These are phyloP conservation scores for Kwoniella sp. DNA, from an alignment of 768 basidiomycete genomes.

Conservation along the genomic window DNA sequence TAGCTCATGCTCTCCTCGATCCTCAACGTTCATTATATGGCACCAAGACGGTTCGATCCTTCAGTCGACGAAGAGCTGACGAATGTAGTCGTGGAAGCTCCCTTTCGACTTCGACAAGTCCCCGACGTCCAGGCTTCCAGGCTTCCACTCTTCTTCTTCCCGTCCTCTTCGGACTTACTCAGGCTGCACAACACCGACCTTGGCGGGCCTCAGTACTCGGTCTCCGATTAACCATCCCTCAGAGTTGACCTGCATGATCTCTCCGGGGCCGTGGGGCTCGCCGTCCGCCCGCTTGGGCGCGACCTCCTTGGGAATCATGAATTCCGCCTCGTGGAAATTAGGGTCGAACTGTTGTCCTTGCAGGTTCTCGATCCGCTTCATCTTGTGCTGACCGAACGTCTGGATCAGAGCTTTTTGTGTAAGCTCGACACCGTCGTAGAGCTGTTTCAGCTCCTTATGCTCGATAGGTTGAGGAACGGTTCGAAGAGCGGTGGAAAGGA, in stretches of 20 bases:
- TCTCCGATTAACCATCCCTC: constrained; percentile 92
- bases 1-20: too few species aligned
- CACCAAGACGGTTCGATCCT: too few species aligned
- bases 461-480: constrained; percentile 55
- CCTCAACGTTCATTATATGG: too few species aligned
- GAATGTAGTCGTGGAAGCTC: too few species aligned
- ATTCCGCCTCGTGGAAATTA: constrained; percentile 91
- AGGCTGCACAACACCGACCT: constrained; percentile 87
- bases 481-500: constrained; percentile 59
- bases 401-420: constrained; percentile 87
- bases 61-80: too few species aligned
- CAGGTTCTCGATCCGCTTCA: constrained; percentile 86
- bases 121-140: too few species aligned
- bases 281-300: constrained; percentile 73
- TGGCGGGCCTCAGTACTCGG: constrained; percentile 86
- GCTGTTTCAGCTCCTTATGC: constrained; percentile 57
- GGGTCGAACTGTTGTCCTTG: constrained; percentile 89
- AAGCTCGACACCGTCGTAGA: constrained; percentile 85
- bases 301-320: constrained; percentile 69
- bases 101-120: too few species aligned
- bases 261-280: constrained; percentile 64
- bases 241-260: constrained; percentile 88
- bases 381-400: constrained; percentile 86
- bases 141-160: not conserved
- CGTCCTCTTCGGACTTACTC: constrained; percentile 33